Evolutionary conservation across 441 rosid species (phyloP), one percentile per base, ranked within the genome.

Genomic region (Pelargonium exstipulatum): DNA sequence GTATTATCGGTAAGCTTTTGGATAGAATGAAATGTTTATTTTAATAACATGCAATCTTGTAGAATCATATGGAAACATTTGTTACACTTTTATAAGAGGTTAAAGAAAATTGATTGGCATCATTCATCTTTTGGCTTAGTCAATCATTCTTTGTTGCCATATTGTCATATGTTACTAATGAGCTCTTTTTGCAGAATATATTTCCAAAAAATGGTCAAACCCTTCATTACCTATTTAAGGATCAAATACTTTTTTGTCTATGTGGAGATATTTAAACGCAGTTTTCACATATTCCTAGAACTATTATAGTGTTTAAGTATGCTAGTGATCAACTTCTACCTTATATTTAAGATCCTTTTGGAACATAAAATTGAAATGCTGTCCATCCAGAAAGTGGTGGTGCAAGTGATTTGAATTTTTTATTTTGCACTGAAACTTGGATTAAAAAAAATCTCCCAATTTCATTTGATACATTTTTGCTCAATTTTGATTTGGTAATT

Each of bases 1-100:
- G 98, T 74, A 86, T 92, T 64, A 81, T 92, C 75, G 96, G 98
- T 90, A 77, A 82, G 84, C 60, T 67, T 74, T 43, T 79, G 32
- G 32, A 43, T 53, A 7, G 65, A 64, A 63, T 67, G 45, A 62
- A 13, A 20, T 69, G 16, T 61, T 46, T 22, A 32, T 64, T 10
- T 43, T 74, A 45, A 10, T 45, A 12, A 12, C 13, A 45, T 45
- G n/a, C n/a, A 45, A 2, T 12, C 49, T 9, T 12, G n/a, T 45
- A 45, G 49, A 45, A 9, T 12, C 26, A 12, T 58, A 22, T 22
- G 64, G 64, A 60, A 60, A 24, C 7, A 24, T 60, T 20, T 60
- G 16, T 24, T 60, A 60, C 12, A 60, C 63, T 24, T 60, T 14
- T 24, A 60, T 60, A 5, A 9, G 22, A 58, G 64, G 24, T 60